These are phyloP conservation scores for Clarireedia homoeocarpa DNA, from an alignment of 2,329 filamentous ascomycete species.

Conservation along the genomic window DNA sequence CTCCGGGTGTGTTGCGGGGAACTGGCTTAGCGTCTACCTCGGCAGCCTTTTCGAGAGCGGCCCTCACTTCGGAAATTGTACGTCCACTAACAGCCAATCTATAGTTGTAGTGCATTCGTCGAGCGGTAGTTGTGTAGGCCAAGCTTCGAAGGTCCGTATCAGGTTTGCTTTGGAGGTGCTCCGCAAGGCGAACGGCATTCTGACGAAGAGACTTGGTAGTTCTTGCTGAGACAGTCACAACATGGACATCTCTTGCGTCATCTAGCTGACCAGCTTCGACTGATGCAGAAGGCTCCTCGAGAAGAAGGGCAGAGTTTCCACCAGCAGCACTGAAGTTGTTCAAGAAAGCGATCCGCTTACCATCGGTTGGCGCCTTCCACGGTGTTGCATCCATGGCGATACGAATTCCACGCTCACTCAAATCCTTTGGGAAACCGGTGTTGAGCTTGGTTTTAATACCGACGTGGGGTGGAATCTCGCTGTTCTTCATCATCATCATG, in stretches of 20 bases:
- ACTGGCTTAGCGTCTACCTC: neutral
- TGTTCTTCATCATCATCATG: constrained; percentile 17
- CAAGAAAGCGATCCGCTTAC: constrained; percentile 9
- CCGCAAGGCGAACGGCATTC: constrained; percentile 17
- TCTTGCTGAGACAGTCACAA: constrained; percentile 42
- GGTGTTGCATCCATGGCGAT: constrained; percentile 13
- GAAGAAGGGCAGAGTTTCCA: constrained; percentile 15
- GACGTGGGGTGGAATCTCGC: constrained; percentile 13
- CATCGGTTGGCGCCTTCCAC: constrained; percentile 28
- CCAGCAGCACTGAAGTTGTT: constrained; percentile 32
- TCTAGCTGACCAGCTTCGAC: constrained; percentile 16
- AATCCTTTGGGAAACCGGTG: constrained; percentile 22
- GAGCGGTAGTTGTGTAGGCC: neutral
- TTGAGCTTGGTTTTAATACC: constrained; percentile 18
- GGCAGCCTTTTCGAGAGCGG: neutral
- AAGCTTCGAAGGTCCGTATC: constrained; percentile 12
- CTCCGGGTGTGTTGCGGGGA: neutral
- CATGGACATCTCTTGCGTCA: constrained; percentile 37
- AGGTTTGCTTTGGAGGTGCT: constrained; percentile 18
- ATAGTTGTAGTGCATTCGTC: neutral
- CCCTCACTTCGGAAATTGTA: neutral
- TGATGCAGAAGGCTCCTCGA: constrained; percentile 22
- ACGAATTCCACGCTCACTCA: constrained; percentile 26
- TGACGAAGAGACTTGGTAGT: constrained; percentile 18
- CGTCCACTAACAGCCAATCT: neutral